phyloP scores from a whole-genome alignment of 2,329 filamentous ascomycete species.

The Colletotrichum sp. region DNA sequence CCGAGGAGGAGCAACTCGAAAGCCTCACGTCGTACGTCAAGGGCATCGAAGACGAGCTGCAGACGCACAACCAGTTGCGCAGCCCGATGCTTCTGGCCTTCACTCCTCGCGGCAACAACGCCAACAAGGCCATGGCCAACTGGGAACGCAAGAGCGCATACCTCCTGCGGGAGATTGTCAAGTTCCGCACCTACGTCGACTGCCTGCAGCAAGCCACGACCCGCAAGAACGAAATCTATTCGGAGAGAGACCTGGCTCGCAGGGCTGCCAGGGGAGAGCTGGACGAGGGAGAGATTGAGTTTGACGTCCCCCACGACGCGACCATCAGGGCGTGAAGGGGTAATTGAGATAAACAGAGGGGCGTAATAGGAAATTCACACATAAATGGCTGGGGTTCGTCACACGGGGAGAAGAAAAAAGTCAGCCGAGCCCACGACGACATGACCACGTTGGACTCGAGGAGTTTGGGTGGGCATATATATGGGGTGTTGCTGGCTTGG shows the following conservation, averaged over 20 bases:
- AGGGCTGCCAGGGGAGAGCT: slow-evolving; percentile 54
- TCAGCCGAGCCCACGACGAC: slow-evolving; percentile 9
- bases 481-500: not conserved
- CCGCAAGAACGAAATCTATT: slow-evolving; percentile 74
- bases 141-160: slow-evolving; percentile 98
- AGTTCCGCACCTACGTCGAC: slow-evolving; percentile 95
- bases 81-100: slow-evolving; percentile 89
- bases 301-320: slow-evolving; percentile 38
- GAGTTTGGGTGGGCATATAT: slow-evolving; percentile 5
- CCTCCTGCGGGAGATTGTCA: slow-evolving; percentile 90
- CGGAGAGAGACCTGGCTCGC: slow-evolving; percentile 58
- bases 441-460: slow-evolving; percentile 1
- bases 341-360: slow-evolving; percentile 8
- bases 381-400: not conserved
- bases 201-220: slow-evolving; percentile 74
- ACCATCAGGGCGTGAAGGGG: slow-evolving; percentile 29
- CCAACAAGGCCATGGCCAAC: slow-evolving; percentile 86
- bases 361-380: not conserved
- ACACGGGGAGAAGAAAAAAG: not conserved
- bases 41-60: slow-evolving; percentile 84
- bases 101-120: slow-evolving; percentile 82
- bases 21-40: slow-evolving; percentile 80
- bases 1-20: slow-evolving; percentile 81
- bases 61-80: slow-evolving; percentile 86
- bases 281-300: slow-evolving; percentile 43